These are phyloP conservation scores for Immersiporthe knoxdaviesiana DNA, from an alignment of 2,329 filamentous ascomycete genomes.

Conservation along the genomic window DNA sequence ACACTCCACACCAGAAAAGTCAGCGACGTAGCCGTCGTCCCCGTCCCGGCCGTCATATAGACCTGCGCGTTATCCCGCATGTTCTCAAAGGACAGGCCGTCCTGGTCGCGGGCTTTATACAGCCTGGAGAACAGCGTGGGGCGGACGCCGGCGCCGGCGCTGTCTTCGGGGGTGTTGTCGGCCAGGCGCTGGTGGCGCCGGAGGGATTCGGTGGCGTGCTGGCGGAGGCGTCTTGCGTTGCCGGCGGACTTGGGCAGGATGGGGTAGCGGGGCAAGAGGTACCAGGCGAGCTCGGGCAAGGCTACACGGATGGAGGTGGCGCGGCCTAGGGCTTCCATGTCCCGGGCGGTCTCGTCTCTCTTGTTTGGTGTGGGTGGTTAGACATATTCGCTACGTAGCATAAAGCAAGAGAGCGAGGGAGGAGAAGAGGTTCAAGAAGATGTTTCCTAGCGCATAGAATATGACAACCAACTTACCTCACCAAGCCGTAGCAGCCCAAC, in stretches of 20 bases:
- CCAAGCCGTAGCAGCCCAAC: constrained; percentile 56
- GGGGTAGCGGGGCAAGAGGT: constrained; percentile 33
- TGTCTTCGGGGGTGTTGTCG: neutral
- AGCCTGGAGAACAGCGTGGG: constrained; percentile 44
- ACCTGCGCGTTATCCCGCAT: constrained; percentile 44
- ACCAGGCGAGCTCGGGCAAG: constrained; percentile 36
- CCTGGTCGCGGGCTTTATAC: constrained; percentile 38
- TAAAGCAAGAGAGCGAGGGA: too few relatives aligned
- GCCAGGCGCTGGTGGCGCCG: neutral
- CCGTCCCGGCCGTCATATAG: constrained; percentile 55
- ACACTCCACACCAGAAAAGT: constrained; percentile 52
- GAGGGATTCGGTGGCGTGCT: constrained; percentile 23
- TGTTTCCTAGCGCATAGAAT: too few relatives aligned
- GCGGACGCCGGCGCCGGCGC: neutral
- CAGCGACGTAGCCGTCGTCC: constrained; percentile 54
- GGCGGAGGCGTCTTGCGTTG: constrained; percentile 3
- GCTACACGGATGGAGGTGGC: constrained; percentile 34
- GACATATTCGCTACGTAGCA: too few relatives aligned
- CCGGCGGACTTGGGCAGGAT: constrained; percentile 21
- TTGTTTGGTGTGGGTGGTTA: neutral
- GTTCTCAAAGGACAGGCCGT: constrained; percentile 37
- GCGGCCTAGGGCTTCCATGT: constrained; percentile 40
- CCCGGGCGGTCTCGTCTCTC: constrained; percentile 46
- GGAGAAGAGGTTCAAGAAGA: neutral
- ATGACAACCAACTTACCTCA: constrained; percentile 43